phyloP scores from a whole-genome alignment of 1,284 basidiomycete species.

The Schizophyllum amplum region DNA sequence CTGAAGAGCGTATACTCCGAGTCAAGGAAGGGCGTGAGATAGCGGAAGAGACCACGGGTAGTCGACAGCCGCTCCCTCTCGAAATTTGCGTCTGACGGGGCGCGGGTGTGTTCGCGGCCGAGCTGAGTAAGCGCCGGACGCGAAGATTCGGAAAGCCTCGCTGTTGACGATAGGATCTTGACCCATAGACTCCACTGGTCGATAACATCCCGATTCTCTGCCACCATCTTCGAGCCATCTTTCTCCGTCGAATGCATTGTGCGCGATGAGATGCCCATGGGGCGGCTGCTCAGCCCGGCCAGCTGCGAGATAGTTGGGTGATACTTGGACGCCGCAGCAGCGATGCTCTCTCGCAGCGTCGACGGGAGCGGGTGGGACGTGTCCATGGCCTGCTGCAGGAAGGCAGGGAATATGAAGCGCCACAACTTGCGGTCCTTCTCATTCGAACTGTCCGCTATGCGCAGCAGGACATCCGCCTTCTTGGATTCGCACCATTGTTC shows the following conservation, averaged over 20 bases:
- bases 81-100: constrained; percentile 61
- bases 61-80: constrained; percentile 73
- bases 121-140: constrained; percentile 45
- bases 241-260: constrained; percentile 31
- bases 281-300: constrained; percentile 51
- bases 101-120: constrained; percentile 64
- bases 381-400: constrained; percentile 44
- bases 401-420: constrained; percentile 59
- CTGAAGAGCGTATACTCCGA: constrained; percentile 81
- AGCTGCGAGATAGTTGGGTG: constrained; percentile 61
- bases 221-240: constrained; percentile 42
- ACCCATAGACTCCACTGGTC: constrained; percentile 89
- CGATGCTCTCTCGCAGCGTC: constrained; percentile 54
- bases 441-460: constrained; percentile 59
- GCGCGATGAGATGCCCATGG: constrained; percentile 35
- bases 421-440: constrained; percentile 62
- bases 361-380: constrained; percentile 35
- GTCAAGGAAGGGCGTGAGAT: constrained; percentile 81
- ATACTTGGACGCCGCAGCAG: constrained; percentile 57
- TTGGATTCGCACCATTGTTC: constrained; percentile 54
- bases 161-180: constrained; percentile 75
- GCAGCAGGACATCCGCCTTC: constrained; percentile 44
- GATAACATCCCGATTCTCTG: constrained; percentile 59
- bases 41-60: constrained; percentile 77
- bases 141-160: constrained; percentile 54